Evolutionary conservation across 208 protist species (phyloP).

Genomic region (Herpetomonas samuelpessoai): DNA sequence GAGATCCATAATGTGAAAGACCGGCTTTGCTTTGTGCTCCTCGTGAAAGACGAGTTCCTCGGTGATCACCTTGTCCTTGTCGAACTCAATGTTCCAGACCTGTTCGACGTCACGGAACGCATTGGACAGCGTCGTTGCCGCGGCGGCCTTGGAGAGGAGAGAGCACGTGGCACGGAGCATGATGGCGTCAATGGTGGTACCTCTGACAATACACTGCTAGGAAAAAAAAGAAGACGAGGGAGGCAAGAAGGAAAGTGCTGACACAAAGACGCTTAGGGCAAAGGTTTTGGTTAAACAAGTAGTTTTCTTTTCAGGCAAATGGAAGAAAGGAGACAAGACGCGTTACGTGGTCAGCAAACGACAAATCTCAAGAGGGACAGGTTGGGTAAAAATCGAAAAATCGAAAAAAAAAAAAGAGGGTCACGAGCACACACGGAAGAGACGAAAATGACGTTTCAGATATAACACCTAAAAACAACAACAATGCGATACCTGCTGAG

Average conservation of each 20-base stretch:
- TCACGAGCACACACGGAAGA: slow-evolving; percentile 1
- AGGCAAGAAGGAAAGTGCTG: too few species aligned
- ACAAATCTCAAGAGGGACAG: too few species aligned
- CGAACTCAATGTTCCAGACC: slow-evolving; percentile 75
- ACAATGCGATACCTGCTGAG: slow-evolving; percentile 4
- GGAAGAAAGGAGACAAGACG: not conserved
- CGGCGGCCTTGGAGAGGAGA: slow-evolving; percentile 18
- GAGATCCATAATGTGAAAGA: slow-evolving; percentile 68
- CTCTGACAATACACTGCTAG: too few species aligned
- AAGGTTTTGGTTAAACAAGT: too few species aligned
- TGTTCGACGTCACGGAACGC: slow-evolving; percentile 37
- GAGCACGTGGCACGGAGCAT: slow-evolving; percentile 19
- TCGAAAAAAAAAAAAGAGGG: slow-evolving; percentile 2
- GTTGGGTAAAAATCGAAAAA: too few species aligned
- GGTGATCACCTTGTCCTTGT: slow-evolving; percentile 35
- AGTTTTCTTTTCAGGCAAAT: not conserved
- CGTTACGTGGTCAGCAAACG: too few species aligned
- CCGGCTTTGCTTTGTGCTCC: slow-evolving; percentile 29
- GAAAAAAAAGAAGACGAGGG: not conserved
- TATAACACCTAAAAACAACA: slow-evolving; percentile 8
- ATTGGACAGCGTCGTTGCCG: slow-evolving; percentile 25
- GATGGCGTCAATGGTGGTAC: too few species aligned
- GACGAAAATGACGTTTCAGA: not conserved
- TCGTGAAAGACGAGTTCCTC: slow-evolving; percentile 47
- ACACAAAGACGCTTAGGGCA: too few species aligned